Base-by-base conservation (phyloP, 2,329 filamentous ascomycete genomes). In the Calonectria hongkongensis region DNA sequence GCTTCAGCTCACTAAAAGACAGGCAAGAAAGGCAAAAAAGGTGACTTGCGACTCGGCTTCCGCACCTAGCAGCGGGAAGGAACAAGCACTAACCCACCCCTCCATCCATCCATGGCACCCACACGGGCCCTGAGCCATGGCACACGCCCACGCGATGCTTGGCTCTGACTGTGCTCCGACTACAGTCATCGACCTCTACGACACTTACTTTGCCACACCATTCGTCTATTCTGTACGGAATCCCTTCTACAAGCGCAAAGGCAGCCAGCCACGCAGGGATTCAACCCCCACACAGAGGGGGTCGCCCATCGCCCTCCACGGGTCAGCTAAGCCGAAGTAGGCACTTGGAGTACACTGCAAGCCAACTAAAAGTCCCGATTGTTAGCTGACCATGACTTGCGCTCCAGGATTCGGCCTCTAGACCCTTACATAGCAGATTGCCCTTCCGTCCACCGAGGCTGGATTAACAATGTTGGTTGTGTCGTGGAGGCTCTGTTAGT, bases 251-350 rank as follows among this genome's bases (percentile, higher is more conserved):
- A 47, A 43, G 30, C 56, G 39, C 48, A 41, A 68, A 48, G 6
- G 70, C 70, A 65, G 16, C 41, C 58, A 68, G 67, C 65, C 58
- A 25, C 25, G 30, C 41, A 51, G 39, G 33, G 56, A 68, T 68
- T 21, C 54, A 28, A 21, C 36, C 69, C 65, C 70, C 58, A 72
- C 70, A 60, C 51, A 72, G 70, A 65, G 69, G 64, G 69, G 70
- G 70, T 68, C 70, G 28, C 64, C 65, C 60, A 50, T 72, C 65
- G 39, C 56, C 68, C 65, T 58, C 51, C 58, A 68, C 28, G 65
- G 70, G 43, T 30, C 66, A 47, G 70, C 70, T 72, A 72, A 33
- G 62, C 70, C 70, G 16, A 54, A 66, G 70, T 72, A 60, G 70
- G 66, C 70, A 72, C 70, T 66, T 69, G 43, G 33, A 43, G 25